A percentile compares a stretch with the other conserved stretches of the same genome.
These are phyloP conservation scores for Coprinopsis marcescibilis DNA, from an alignment of 768 basidiomycete species.

Conservation along the genomic window DNA sequence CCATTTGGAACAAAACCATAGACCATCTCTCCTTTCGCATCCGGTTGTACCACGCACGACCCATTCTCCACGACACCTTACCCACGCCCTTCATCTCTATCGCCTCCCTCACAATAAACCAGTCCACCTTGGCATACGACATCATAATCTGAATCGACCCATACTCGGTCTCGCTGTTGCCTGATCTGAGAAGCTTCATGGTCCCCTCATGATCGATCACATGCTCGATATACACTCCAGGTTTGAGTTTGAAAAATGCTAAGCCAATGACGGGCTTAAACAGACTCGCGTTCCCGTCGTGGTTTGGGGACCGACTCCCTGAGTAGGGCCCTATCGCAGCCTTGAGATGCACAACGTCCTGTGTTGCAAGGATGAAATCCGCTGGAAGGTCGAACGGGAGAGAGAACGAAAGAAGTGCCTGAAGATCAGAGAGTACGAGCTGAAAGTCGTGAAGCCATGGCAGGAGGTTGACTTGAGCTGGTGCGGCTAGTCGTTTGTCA, in stretches of 20 bases:
- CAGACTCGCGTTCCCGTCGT: not conserved
- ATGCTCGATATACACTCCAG: conserved; percentile 5
- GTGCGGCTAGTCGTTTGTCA: not conserved
- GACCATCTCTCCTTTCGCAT: conserved; percentile 16
- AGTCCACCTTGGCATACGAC: not conserved
- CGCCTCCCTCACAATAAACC: conserved; percentile 9
- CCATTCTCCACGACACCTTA: conserved; percentile 15
- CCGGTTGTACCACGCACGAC: conserved; percentile 14
- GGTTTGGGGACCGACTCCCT: not conserved
- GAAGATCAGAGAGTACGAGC: not conserved
- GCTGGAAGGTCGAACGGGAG: not conserved
- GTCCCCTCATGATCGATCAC: not conserved
- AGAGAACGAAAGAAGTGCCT: not conserved
- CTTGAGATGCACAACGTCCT: not conserved
- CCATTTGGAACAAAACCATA: conserved; percentile 15
- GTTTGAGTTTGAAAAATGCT: not conserved
- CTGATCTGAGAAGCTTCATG: not conserved
- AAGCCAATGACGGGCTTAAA: not conserved
- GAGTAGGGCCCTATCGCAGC: not conserved
- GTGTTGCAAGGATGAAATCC: not conserved
- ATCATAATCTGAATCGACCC: not conserved
- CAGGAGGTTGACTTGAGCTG: not conserved
- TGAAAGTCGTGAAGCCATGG: not conserved
- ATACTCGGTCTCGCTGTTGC: not conserved
- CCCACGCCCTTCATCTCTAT: not conserved